Evolutionary conservation across 331 rosid species (phyloP), one percentile per base, ranked within the genome.

Genomic region (Acacia pycnantha): DNA sequence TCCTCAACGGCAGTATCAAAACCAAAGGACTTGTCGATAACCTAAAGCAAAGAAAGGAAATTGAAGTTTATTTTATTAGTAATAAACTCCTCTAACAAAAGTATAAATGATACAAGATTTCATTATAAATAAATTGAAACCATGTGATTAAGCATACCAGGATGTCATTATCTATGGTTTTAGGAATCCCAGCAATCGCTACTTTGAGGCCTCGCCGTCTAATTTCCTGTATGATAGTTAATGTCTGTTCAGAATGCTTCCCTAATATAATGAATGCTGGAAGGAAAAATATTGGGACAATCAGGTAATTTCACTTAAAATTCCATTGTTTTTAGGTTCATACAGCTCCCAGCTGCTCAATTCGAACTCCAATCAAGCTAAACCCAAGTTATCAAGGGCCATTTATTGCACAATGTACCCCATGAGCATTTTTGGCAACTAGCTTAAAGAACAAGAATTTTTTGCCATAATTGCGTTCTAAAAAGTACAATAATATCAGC

Each of bases 1-100:
- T 95, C 98, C 89, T 95, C 99, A 76, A 95, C 99, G 11, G 99
- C 98, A 68, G 97, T 82, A 85, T 95, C 98, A 87, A 95, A 95
- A 29, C 98, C 98, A 83, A 95, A 95, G 68, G 99, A 92, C 85
- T 77, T 95, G 89, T 95, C 99, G 46, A 95, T 93, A 77, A 95
- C 92, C 99, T 95, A 87, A 82, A 81, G 81, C 81, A 84, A 74
- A 71, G 56, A 47, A 74, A 80, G 71, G 79, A 73, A 80, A 85
- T 77, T 50, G 18, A 65, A 77, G 53, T 51, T 82, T 73, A 47
- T 31, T 15, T 81, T 58, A 47, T 56, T 33, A 59, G 73, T 72
- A 76, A 78, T 14, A 21, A 73, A 70, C 76, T 43, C 74, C 26
- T 54, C 31, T 65, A 50, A 62, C 78, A 77, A 40, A 54, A 33